These are phyloP conservation scores for Ogataea parapolymorpha DNA, from an alignment of 805 yeast genomes.

Conservation along the genomic window DNA sequence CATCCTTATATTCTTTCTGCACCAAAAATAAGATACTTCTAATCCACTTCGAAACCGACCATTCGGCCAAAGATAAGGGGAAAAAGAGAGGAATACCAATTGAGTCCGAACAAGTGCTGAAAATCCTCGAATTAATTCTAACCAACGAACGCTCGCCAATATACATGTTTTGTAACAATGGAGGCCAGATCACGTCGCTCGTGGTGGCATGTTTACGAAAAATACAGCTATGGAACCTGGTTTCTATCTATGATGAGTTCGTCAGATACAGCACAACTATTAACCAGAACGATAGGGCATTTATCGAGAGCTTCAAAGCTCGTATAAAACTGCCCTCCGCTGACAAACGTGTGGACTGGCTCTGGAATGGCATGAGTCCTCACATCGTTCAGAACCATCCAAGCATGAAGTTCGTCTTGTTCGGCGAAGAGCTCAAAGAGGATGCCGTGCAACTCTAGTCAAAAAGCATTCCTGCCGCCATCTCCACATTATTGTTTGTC, in stretches of 20 bases:
- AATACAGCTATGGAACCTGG: constrained; percentile 82
- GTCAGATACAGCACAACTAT: constrained; percentile 71
- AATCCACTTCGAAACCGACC: constrained; percentile 65
- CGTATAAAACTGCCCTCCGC: constrained; percentile 49
- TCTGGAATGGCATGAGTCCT: constrained; percentile 61
- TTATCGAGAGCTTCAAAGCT: constrained; percentile 76
- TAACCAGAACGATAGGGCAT: constrained; percentile 77
- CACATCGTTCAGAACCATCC: constrained; percentile 61
- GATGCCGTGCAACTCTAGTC: constrained; percentile 21
- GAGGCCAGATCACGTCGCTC: constrained; percentile 81
- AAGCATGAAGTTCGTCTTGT: constrained; percentile 32
- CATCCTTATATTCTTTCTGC: constrained; percentile 51
- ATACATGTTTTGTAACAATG: constrained; percentile 84
- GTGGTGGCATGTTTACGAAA: constrained; percentile 84
- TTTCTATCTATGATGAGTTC: constrained; percentile 84
- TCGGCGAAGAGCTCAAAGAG: constrained; percentile 17
- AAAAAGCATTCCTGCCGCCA: constrained; percentile 81
- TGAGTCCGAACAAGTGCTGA: constrained; percentile 56
- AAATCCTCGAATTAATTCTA: constrained; percentile 59
- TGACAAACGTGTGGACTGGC: constrained; percentile 52
- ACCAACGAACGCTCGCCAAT: constrained; percentile 63
- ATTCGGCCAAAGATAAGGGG: constrained; percentile 62
- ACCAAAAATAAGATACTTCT: constrained; percentile 49
- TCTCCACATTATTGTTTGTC: constrained; percentile 75
- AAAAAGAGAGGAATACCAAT: constrained; percentile 83